Evolutionary conservation across 2,329 filamentous ascomycete species (phyloP).

Genomic region (Gnomoniopsis smithogilvyi): DNA sequence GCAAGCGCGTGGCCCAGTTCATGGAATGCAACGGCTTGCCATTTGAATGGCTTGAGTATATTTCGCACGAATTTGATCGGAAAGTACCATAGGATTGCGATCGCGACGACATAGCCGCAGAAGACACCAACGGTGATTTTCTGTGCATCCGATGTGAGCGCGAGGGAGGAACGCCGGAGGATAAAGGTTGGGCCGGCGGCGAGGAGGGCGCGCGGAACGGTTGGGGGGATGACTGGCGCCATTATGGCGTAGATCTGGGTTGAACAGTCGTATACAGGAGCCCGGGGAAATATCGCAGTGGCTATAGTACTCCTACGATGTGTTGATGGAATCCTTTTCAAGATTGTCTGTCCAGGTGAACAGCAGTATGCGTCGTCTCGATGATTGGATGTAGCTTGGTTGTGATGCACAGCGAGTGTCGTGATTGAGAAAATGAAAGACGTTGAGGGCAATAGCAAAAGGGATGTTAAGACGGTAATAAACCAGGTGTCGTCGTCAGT

Average conservation of each 20-base stretch:
- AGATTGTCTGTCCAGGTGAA: too few species aligned
- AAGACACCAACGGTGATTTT: constrained; percentile 69
- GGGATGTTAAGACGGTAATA: not conserved
- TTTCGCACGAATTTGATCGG: constrained; percentile 63
- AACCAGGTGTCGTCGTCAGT: not conserved
- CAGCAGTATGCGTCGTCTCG: too few species aligned
- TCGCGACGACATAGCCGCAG: constrained; percentile 67
- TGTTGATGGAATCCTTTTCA: too few species aligned
- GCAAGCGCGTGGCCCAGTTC: constrained; percentile 75
- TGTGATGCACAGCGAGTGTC: not conserved
- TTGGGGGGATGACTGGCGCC: constrained; percentile 10
- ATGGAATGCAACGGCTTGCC: constrained; percentile 82
- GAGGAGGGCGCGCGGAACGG: constrained; percentile 9
- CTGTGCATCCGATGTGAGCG: constrained; percentile 62
- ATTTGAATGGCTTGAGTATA: constrained; percentile 82
- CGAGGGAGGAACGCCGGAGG: constrained; percentile 46
- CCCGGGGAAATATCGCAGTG: not conserved
- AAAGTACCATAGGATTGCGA: constrained; percentile 76
- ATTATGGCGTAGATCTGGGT: not conserved
- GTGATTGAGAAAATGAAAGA: not conserved
- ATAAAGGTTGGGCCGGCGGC: constrained; percentile 27
- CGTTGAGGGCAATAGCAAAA: not conserved
- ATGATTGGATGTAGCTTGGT: too few species aligned
- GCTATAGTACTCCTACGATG: not conserved
- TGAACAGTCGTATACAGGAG: not conserved